These are phyloP conservation scores for Zasmidium cellare DNA, from an alignment of 2,329 filamentous ascomycete genomes.

Conservation along the genomic window DNA sequence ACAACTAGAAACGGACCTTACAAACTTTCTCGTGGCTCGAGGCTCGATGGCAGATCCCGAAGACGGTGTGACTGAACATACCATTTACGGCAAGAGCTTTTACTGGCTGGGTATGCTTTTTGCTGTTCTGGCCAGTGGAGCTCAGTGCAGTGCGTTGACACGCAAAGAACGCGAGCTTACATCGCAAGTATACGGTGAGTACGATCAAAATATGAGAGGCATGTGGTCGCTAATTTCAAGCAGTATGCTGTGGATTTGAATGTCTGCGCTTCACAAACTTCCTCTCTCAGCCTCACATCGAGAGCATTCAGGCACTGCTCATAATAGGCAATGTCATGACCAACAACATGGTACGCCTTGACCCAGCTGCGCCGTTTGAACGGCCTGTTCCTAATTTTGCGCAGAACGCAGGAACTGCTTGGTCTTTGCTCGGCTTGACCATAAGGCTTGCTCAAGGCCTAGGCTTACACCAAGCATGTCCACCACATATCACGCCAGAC, in stretches of 20 bases:
- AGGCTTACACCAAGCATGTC: slow-evolving; percentile 60
- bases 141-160: slow-evolving; percentile 59
- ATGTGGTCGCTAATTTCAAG: slow-evolving; percentile 30
- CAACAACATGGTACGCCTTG: slow-evolving; percentile 33
- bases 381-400: slow-evolving; percentile 36
- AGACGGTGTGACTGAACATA: slow-evolving; percentile 53
- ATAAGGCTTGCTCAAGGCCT: slow-evolving; percentile 61
- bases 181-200: slow-evolving; percentile 62
- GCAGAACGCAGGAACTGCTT: slow-evolving; percentile 61
- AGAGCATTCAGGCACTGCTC: slow-evolving; percentile 62
- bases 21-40: slow-evolving; percentile 55
- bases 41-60: slow-evolving; percentile 40
- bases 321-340: slow-evolving; percentile 58
- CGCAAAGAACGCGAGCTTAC: slow-evolving; percentile 62
- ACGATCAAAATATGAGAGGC: neutral
- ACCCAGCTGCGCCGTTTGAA: slow-evolving; percentile 8
- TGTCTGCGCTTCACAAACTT: slow-evolving; percentile 65
- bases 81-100: slow-evolving; percentile 58
- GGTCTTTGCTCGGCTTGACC: slow-evolving; percentile 61
- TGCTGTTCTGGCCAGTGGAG: slow-evolving; percentile 62
- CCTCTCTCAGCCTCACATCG: slow-evolving; percentile 60
- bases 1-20: slow-evolving; percentile 56
- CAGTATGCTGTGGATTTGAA: slow-evolving; percentile 65
- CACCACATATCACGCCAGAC: slow-evolving; percentile 52
- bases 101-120: slow-evolving; percentile 62